Evolutionary conservation across 768 basidiomycete species (phyloP).

Genomic region (Trichaptum fuscoviolaceum): DNA sequence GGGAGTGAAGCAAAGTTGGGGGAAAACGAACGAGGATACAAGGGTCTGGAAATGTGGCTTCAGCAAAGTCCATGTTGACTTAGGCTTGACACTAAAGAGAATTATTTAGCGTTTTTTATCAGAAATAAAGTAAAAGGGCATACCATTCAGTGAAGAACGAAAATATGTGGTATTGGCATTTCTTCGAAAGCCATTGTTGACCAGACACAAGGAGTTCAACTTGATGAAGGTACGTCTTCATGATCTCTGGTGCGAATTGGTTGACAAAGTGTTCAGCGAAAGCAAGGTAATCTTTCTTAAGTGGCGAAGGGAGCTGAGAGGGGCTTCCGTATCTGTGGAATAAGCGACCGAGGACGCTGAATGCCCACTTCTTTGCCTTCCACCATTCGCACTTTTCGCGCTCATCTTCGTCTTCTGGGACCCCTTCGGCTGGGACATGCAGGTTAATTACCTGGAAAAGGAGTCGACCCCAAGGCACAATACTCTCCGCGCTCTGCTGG

Average conservation of each 20-base stretch:
- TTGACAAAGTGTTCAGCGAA: slow-evolving; percentile 78
- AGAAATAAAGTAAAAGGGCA: slow-evolving; percentile 16
- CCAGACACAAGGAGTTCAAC: slow-evolving; percentile 70
- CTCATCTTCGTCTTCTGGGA: slow-evolving; percentile 70
- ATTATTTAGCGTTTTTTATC: slow-evolving; percentile 1
- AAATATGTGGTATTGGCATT: slow-evolving; percentile 80
- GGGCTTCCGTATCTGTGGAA: slow-evolving; percentile 90
- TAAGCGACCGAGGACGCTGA: slow-evolving; percentile 67
- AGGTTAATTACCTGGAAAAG: slow-evolving; percentile 78
- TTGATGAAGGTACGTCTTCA: slow-evolving; percentile 68
- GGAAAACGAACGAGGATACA: slow-evolving; percentile 80
- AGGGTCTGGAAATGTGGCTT: slow-evolving; percentile 80
- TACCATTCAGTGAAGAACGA: slow-evolving; percentile 87
- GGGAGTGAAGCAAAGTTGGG: slow-evolving; percentile 75
- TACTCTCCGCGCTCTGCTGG: slow-evolving; percentile 67
- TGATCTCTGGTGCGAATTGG: slow-evolving; percentile 80
- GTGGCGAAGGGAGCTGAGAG: slow-evolving; percentile 70
- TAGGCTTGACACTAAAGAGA: slow-evolving; percentile 73
- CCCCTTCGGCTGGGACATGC: slow-evolving; percentile 54
- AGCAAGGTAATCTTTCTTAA: slow-evolving; percentile 60
- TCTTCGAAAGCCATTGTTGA: slow-evolving; percentile 75
- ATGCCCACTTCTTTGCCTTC: slow-evolving; percentile 93
- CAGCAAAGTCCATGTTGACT: slow-evolving; percentile 83
- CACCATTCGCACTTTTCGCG: slow-evolving; percentile 83
- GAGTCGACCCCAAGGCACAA: slow-evolving; percentile 85